These are phyloP conservation scores for Penicillium sp. DNA, from an alignment of 2,329 filamentous ascomycete genomes.

Conservation along the genomic window DNA sequence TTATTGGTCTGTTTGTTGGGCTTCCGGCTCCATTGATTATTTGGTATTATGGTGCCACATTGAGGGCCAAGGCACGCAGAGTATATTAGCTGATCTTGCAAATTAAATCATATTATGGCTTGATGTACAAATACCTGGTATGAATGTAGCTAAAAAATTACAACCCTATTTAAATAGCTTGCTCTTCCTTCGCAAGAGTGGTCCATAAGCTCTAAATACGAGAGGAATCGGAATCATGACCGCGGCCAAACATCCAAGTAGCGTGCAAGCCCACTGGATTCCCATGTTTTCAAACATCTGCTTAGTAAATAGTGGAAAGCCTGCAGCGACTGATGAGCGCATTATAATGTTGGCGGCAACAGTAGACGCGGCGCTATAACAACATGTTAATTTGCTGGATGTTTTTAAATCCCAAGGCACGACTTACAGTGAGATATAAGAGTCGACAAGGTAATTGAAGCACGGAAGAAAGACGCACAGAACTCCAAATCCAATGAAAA, in stretches of 20 bases:
- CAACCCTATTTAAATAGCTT: slow-evolving; percentile 5
- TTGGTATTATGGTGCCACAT: slow-evolving; percentile 47
- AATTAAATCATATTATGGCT: too few species aligned
- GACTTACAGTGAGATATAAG: slow-evolving; percentile 38
- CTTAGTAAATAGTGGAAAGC: slow-evolving; percentile 35
- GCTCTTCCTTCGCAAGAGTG: slow-evolving; percentile 24
- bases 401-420: background rate
- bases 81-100: background rate
- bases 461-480: slow-evolving; percentile 31
- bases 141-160: too few species aligned
- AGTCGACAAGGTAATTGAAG: slow-evolving; percentile 38
- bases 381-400: background rate
- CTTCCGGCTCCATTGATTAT: slow-evolving; percentile 47
- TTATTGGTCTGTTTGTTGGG: slow-evolving; percentile 27
- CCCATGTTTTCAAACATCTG: slow-evolving; percentile 37
- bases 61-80: slow-evolving; percentile 27
- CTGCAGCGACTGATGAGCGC: slow-evolving; percentile 31
- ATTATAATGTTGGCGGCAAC: slow-evolving; percentile 37
- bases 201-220: slow-evolving; percentile 27
- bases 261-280: slow-evolving; percentile 36
- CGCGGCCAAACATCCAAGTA: slow-evolving; percentile 34
- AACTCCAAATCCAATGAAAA: slow-evolving; percentile 30
- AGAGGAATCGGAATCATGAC: slow-evolving; percentile 36
- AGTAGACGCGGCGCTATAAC: slow-evolving; percentile 32
- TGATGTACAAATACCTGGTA: background rate